These are phyloP conservation scores for Cyclotella sp. DNA, from an alignment of 108 stramenopile genomes.

Conservation along the genomic window DNA sequence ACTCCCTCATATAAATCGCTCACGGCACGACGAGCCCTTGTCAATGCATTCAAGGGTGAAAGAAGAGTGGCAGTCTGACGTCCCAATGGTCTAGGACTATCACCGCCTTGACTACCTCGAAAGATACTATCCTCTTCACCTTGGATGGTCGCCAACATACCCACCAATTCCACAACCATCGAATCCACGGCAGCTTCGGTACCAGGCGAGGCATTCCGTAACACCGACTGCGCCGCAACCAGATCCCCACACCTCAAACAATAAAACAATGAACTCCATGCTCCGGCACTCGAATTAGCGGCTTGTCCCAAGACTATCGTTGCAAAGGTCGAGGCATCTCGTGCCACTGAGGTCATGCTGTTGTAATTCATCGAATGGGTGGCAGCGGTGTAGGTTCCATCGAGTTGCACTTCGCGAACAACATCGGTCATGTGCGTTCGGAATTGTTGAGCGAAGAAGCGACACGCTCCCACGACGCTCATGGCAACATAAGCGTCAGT, in stretches of 20 bases:
- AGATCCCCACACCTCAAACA: conserved; percentile 31
- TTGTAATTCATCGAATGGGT: not conserved
- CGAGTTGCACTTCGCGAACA: conserved; percentile 31
- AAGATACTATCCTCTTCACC: conserved; percentile 36
- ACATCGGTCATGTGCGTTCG: conserved; percentile 24
- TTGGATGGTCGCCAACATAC: conserved; percentile 30
- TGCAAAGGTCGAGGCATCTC: conserved; percentile 34
- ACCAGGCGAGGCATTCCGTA: conserved; percentile 19
- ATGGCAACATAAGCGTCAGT: conserved; percentile 6
- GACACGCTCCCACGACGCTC: conserved; percentile 26
- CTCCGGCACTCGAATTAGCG: conserved; percentile 29
- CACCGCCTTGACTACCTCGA: not conserved
- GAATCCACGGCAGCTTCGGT: conserved; percentile 24
- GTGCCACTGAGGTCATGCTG: conserved; percentile 17
- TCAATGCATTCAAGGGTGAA: conserved; percentile 27
- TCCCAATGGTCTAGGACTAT: not conserved
- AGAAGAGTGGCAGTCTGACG: conserved; percentile 7
- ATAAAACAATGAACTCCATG: conserved; percentile 46
- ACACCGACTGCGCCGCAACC: conserved; percentile 17
- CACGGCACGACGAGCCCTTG: conserved; percentile 34
- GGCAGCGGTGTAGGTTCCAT: conserved; percentile 5
- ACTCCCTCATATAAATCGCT: conserved; percentile 48
- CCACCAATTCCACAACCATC: conserved; percentile 28
- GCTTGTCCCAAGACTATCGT: conserved; percentile 34
- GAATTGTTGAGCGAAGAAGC: conserved; percentile 45